Conservation (phyloP, 148 eudicot genomes). For the Vaccinium corymbosum region DNA sequence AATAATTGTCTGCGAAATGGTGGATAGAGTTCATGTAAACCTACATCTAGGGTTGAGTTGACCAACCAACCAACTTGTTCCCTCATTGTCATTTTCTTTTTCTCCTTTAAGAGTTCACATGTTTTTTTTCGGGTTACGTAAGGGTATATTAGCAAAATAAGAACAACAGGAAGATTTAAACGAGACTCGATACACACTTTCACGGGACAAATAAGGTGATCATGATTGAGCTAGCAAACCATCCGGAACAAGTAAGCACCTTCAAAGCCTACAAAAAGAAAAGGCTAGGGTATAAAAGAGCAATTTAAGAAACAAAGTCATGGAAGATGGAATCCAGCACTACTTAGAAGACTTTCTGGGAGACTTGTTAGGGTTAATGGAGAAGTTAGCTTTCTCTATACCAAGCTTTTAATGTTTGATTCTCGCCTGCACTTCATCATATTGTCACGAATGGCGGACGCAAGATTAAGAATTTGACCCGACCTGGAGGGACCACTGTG, state of each 20-base stretch:
- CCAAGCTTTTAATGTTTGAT: background rate
- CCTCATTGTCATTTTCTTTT: background rate
- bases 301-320: too few species aligned
- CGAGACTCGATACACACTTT: too few species aligned
- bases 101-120: background rate
- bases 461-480: too few species aligned
- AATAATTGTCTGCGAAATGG: background rate
- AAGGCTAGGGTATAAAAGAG: background rate
- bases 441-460: too few species aligned
- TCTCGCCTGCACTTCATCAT: background rate
- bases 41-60: background rate
- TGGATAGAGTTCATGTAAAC: background rate
- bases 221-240: background rate
- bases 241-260: background rate
- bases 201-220: background rate
- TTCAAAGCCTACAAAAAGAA: background rate
- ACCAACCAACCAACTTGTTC: background rate
- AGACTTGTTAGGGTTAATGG: background rate
- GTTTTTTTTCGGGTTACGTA: too few species aligned
- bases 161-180: too few species aligned
- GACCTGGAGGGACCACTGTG: too few species aligned
- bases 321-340: background rate
- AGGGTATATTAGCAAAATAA: too few species aligned
- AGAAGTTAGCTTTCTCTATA: background rate
- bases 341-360: background rate